These are phyloP conservation scores for Usnea hakonensis DNA, from an alignment of 495 filamentous ascomycete genomes.

Conservation along the genomic window DNA sequence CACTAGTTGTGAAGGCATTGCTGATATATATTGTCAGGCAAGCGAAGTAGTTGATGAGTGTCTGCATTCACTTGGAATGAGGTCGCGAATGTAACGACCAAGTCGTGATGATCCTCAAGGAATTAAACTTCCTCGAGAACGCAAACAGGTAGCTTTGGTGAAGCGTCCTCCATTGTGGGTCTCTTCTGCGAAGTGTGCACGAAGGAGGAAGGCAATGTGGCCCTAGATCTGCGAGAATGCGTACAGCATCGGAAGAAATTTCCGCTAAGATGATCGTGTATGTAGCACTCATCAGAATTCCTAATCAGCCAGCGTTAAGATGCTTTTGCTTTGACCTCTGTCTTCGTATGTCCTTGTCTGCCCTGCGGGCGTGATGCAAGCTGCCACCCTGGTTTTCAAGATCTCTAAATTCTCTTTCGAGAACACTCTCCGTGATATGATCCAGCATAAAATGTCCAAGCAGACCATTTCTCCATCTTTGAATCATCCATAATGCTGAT, in stretches of 20 bases:
- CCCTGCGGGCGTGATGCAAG: constrained; percentile 38
- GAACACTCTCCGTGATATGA: constrained; percentile 51
- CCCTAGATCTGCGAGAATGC: constrained; percentile 56
- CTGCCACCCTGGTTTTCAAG: constrained; percentile 28
- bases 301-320: constrained; percentile 3
- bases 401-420: constrained; percentile 18
- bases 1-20: constrained; percentile 39
- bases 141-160: constrained; percentile 40
- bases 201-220: constrained; percentile 43
- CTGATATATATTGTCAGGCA: constrained; percentile 51
- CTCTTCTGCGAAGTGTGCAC: constrained; percentile 41
- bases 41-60: constrained; percentile 33
- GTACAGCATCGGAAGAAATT: constrained; percentile 51
- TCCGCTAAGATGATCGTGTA: constrained; percentile 41
- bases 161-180: constrained; percentile 45
- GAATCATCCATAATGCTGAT: constrained; percentile 74
- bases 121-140: constrained; percentile 39
- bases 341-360: constrained; percentile 33
- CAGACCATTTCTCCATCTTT: constrained; percentile 71
- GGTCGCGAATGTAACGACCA: constrained; percentile 53
- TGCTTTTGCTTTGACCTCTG: constrained; percentile 18
- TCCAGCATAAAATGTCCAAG: constrained; percentile 77
- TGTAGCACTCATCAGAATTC: neutral
- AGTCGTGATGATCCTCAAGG: constrained; percentile 49
- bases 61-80: constrained; percentile 45